phyloP scores from a whole-genome alignment of 345 rosid genomes.

The Isatis tinctoria region DNA sequence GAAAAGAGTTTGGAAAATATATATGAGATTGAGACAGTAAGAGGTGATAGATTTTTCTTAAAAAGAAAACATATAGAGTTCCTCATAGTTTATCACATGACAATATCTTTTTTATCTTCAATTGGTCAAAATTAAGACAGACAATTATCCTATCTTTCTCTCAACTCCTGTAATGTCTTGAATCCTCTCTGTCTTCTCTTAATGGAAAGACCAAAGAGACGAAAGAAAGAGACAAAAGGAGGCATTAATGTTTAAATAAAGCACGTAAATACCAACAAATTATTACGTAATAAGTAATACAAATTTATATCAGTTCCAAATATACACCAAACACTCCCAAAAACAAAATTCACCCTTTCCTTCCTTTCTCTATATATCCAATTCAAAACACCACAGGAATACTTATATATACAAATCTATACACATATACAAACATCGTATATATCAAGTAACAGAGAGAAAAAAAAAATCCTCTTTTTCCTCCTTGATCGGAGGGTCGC shows the following conservation, averaged over 20 bases:
- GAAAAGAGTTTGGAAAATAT: neutral
- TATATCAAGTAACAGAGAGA: conserved; percentile 22
- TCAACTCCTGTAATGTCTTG: neutral
- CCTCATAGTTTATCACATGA: neutral
- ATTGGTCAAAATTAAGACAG: conserved; percentile 8
- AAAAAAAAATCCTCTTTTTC: conserved; percentile 1
- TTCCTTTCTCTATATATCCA: conserved; percentile 26
- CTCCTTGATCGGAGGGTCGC: conserved; percentile 28
- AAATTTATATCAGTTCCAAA: conserved; percentile 14
- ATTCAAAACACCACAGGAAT: conserved; percentile 15
- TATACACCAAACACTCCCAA: conserved; percentile 20
- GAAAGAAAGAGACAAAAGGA: conserved; percentile 23
- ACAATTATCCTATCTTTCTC: conserved; percentile 5
- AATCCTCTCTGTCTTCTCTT: conserved; percentile 24
- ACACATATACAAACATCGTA: conserved; percentile 20
- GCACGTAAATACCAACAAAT: conserved; percentile 30
- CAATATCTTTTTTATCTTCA: neutral
- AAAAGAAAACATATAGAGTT: neutral
- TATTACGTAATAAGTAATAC: conserved; percentile 28
- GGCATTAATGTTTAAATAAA: conserved; percentile 26
- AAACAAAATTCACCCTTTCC: neutral
- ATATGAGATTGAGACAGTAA: neutral
- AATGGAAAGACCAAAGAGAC: neutral
- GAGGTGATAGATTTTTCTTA: neutral
- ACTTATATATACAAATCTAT: conserved; percentile 23